phyloP scores from a whole-genome alignment of 2,329 filamentous ascomycete species.

The Aciculosporium take region DNA sequence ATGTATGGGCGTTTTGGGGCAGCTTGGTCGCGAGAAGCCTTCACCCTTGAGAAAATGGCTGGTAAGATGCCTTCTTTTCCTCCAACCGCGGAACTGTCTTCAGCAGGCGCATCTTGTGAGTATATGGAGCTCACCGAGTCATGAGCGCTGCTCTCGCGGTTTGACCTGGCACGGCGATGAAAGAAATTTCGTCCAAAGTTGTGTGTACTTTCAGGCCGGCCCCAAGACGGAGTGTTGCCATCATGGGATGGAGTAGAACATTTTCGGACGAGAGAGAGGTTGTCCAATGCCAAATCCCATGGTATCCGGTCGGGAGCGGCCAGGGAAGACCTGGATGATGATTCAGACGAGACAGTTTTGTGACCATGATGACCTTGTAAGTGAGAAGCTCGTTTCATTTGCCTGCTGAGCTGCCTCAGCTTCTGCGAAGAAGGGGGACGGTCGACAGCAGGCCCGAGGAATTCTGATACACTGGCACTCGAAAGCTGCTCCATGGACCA shows the following conservation, averaged over 20 bases:
- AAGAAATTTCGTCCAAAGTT: conserved; percentile 47
- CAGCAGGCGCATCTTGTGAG: conserved; percentile 27
- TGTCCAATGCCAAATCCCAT: conserved; percentile 37
- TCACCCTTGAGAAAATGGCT: conserved; percentile 37
- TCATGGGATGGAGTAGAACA: conserved; percentile 42
- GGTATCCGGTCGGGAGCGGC: conserved; percentile 25
- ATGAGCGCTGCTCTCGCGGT: conserved; percentile 35
- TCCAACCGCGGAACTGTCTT: conserved; percentile 16
- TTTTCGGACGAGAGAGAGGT: conserved; percentile 35
- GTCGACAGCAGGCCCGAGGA: conserved; percentile 44
- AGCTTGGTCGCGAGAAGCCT: conserved; percentile 22
- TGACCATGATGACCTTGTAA: conserved; percentile 18
- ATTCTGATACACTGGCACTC: conserved; percentile 20
- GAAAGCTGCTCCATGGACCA: conserved; percentile 11
- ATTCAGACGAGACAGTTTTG: conserved; percentile 36
- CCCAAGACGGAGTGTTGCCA: conserved; percentile 36
- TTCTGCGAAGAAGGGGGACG: conserved; percentile 46
- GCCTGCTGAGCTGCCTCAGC: conserved; percentile 42
- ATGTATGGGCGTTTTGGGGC: conserved; percentile 34
- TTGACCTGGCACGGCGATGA: conserved; percentile 34
- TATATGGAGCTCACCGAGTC: conserved; percentile 36
- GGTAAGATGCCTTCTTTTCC: conserved; percentile 33
- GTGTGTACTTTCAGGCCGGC: conserved; percentile 45
- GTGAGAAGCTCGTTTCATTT: conserved; percentile 41
- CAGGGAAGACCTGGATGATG: conserved; percentile 37